Evolutionary conservation across 139 green algal genomes (phyloP), one percentile per base, ranked within the genome.

Genomic region (Tetratostichococcus sp.): DNA sequence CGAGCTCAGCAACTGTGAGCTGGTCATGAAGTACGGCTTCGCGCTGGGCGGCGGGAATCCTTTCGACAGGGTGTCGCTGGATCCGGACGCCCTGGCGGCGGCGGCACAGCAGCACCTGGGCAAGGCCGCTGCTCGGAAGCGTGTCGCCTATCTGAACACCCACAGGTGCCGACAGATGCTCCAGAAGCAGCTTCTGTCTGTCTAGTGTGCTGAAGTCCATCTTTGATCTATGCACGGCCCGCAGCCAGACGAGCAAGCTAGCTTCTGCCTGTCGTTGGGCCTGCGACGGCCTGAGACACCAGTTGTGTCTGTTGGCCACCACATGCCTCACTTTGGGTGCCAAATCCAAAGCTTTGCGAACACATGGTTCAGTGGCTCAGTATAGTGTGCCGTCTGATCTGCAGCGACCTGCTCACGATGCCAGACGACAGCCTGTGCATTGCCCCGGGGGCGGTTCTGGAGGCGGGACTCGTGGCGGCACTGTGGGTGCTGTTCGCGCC

Each of bases 1-100:
- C n/a, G 87, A 93, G 77, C 83, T 85, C n/a, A 75, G 73, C 58
- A 91, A 91, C 72, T 30, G 65, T 0, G 82, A 89, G 67, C 77
- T 92, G 42, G 58, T 90, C n/a, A 67, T 79, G 34, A 92, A 90
- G 75, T 91, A 93, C 70, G 87, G 85, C 43, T 91, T 92, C 76
- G 82, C 77, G 14, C 72, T 92, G 76, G 17, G 2, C 2, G 35
- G 67, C 4, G 58, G 85, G 67, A 88, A 88, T 68, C 86, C 86
- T 22, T 90, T 90, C 70, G 80, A 76, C 8, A 30, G 39, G 0
- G 79, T 87, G 25, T 17, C 22, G 0, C 67, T 89, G 14, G 43
- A 69, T 71, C 85, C 83, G 42, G 32, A 21, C 0, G 50, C 21
- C 22, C 43, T 87, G 58, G 32, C 85, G 31, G 71, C n/a, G 4